phyloP scores from a whole-genome alignment of 441 rosid genomes.

The Pelargonium exstipulatum region DNA sequence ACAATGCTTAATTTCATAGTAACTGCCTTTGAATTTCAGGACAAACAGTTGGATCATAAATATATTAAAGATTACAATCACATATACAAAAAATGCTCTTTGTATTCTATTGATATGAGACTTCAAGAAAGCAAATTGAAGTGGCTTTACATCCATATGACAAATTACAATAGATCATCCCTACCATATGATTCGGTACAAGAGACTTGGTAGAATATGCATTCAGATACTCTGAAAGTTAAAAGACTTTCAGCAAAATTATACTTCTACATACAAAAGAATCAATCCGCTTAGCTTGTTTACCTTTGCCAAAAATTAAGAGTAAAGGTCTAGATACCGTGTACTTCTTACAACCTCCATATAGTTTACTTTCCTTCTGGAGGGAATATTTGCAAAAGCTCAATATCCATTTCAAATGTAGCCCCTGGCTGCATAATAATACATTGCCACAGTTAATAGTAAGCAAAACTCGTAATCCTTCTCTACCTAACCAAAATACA shows the following conservation, averaged over 20 bases:
- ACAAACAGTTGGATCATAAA: too few species aligned
- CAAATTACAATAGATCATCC: not conserved
- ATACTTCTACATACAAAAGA: slow-evolving; percentile 3
- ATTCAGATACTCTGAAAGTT: slow-evolving; percentile 2
- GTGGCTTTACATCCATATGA: not conserved
- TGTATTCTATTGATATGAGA: not conserved
- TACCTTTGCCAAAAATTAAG: not conserved
- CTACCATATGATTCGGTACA: not conserved
- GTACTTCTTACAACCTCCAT: not conserved
- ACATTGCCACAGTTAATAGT: not conserved
- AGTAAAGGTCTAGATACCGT: not conserved
- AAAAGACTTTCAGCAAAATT: not conserved
- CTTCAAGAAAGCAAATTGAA: not conserved
- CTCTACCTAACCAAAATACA: not conserved
- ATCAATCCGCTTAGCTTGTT: not conserved
- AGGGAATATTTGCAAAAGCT: slow-evolving; percentile 60
- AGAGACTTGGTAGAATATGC: not conserved
- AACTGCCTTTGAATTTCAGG: too few species aligned
- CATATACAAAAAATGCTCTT: not conserved
- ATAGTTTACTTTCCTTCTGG: slow-evolving; percentile 36
- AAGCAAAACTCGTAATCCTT: not conserved
- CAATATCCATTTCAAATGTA: slow-evolving; percentile 70
- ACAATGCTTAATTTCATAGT: too few species aligned
- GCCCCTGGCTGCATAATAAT: slow-evolving; percentile 60
- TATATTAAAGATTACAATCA: not conserved